Base-by-base conservation (phyloP, 2,329 filamentous ascomycete genomes). In the Fusarium tanahbumbuense region DNA sequence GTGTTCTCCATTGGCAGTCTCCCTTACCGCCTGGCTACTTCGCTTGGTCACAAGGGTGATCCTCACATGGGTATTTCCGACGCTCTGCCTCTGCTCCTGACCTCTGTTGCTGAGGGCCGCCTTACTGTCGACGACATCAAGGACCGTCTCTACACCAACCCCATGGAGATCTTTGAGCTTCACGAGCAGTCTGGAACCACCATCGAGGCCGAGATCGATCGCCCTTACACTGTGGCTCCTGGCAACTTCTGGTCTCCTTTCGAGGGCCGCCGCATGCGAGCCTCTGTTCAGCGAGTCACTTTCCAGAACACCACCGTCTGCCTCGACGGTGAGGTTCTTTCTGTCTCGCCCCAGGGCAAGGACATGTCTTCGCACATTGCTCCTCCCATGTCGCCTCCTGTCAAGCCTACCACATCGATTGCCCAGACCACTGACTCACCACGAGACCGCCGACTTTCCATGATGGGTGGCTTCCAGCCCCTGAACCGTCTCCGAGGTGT, bases 1-100 rank as follows among this genome's bases (percentile, higher is more conserved):
- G 88, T 93, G 58, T 94, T 94, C 83, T 93, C 91, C 3, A 86
- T 94, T 69, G 92, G 92, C 67, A 93, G 91, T 78, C 82, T 94
- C 69, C 92, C 92, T 13, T 94, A 92, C 81, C 91, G 94, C 79
- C 83, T 94, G 64, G 91, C 91, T 57, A 84, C 84, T 54, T 82
- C 84, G 65, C 80, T 84, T 28, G 83, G 87, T 65, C 77, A 83
- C 72, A 81, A 85, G 60, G 84, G 85, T 15, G 86, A 89, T 55
- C 85, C 89, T 18, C 84, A 87, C 6, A 84, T 88, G 72, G 92
- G 92, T 67, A 92, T 94, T 71, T 84, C 88, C 6, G 92, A 94
- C 77, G 87, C 91, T 41, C 83, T 94, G 59, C 92, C 92, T 42
- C 84, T 94, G 30, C 86, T 94, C 57, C 85, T 94, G 74, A 93